Evolutionary conservation across 108 stramenopile species (phyloP).

Genomic region (Nitzschia putrida): DNA sequence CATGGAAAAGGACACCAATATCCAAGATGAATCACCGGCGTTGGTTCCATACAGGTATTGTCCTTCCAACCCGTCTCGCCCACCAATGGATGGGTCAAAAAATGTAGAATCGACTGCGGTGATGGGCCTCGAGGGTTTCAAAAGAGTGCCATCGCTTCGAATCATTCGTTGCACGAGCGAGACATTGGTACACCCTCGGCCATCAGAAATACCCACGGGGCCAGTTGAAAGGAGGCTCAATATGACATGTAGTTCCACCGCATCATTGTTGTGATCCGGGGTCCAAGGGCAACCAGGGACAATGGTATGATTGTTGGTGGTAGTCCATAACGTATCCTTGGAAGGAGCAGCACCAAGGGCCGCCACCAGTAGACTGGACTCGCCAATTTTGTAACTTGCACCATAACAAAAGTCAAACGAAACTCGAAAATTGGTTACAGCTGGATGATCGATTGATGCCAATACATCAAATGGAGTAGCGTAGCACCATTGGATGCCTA

Average conservation of each 20-base stretch:
- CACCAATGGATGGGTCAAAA: background rate
- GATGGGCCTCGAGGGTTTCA: conserved; percentile 39
- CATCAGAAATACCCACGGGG: conserved; percentile 49
- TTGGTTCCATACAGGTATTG: conserved; percentile 25
- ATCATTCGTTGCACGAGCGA: conserved; percentile 25
- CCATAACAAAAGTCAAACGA: conserved; percentile 52
- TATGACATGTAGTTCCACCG: conserved; percentile 36
- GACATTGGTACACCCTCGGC: conserved; percentile 33
- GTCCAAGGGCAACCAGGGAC: conserved; percentile 50
- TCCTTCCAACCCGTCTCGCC: conserved; percentile 1
- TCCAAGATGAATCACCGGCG: conserved; percentile 23
- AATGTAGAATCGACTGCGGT: conserved; percentile 42
- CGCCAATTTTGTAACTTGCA: conserved; percentile 41
- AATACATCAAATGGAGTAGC: conserved; percentile 39
- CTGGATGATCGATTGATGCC: conserved; percentile 15
- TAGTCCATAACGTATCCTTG: conserved; percentile 51
- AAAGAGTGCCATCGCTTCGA: conserved; percentile 34
- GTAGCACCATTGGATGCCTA: conserved; percentile 45
- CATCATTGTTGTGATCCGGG: conserved; percentile 33
- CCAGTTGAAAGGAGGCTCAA: conserved; percentile 41
- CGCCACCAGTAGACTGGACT: conserved; percentile 43
- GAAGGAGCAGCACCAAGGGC: conserved; percentile 38
- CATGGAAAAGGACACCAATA: conserved; percentile 39
- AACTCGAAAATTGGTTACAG: conserved; percentile 49
- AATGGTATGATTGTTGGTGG: conserved; percentile 25